Evolutionary conservation across 805 yeast genomes (phyloP), one percentile per base, ranked within the genome.

Genomic region (Barnettozyma botsteinii): DNA sequence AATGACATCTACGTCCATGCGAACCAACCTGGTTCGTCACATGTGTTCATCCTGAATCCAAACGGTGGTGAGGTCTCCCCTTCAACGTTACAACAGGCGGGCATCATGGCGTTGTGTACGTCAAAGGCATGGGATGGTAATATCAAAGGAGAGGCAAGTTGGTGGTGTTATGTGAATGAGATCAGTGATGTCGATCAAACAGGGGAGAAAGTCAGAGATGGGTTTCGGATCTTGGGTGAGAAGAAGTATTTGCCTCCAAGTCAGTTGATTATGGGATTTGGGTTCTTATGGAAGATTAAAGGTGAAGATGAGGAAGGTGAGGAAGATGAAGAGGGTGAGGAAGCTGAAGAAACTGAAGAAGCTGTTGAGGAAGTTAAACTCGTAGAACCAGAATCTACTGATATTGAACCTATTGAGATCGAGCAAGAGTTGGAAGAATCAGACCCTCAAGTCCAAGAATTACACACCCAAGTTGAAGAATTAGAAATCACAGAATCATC

Each of bases 261-360:
- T n/a, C 94, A 81, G 50, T 59, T 89, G 52, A 87, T 80, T 1
- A 83, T 93, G 93, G 98, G 98, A 0, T 69, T 89, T 50, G 96
- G 85, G 0, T 71, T 93, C 38, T 53, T 85, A 42, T 86, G 94
- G 84, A 64, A 80, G 42, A 67, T 77, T 1, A 82, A 82, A 43
- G 78, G 73, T 36, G 81, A 74, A 24, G 69, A 71, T 3, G 67
- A 77, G 3, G 57, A 66, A 13, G 51, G 46, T 7, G 64, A 62
- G 35, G 64, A 65, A 34, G 61, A 57, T 21, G 57, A 49, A 2
- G 35, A 37, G 13, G 55, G 48, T 5, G 34, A 33, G 5, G 41
- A 42, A 14, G 41, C 41, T 13, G 37, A 32, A 13, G 46, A 41
- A 19, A 14, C 22, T 26, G 24, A n/a, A 18, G 30, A 20, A 18